Percentiles rank a stretch among this genome's conserved stretches.
Conservation (phyloP, 2,329 filamentous ascomycete genomes). For the Laburnicola sp. region DNA sequence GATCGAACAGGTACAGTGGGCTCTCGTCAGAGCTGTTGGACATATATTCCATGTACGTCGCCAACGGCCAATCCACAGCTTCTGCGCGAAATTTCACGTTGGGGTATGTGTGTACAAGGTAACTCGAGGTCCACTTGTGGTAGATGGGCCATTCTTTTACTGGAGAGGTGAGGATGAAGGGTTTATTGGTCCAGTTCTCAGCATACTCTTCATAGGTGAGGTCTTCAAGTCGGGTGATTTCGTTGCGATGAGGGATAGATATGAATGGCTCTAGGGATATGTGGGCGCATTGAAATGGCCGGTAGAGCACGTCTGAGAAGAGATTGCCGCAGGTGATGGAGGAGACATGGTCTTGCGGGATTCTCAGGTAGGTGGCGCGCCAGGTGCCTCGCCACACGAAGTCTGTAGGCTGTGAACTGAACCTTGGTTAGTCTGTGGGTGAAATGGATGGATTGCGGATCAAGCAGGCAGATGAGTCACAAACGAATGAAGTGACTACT, state of each 20-base stretch:
- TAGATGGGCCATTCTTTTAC: conserved; percentile 82
- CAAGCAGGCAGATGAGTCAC: conserved; percentile 17
- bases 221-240: conserved; percentile 70
- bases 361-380: conserved; percentile 74
- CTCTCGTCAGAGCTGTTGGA: conserved; percentile 78
- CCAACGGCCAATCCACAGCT: conserved; percentile 87
- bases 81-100: conserved; percentile 80
- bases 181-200: conserved; percentile 72
- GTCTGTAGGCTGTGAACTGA: conserved; percentile 48
- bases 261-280: conserved; percentile 69
- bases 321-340: conserved; percentile 73
- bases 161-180: conserved; percentile 83
- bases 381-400: conserved; percentile 80
- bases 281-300: conserved; percentile 87
- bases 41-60: conserved; percentile 84
- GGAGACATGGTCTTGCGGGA: conserved; percentile 58
- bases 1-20: conserved; percentile 90
- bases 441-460: conserved; percentile 1
- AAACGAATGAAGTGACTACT: background rate
- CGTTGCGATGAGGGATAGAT: conserved; percentile 71
- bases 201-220: conserved; percentile 75
- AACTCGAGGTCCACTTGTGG: conserved; percentile 71
- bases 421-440: conserved; percentile 13
- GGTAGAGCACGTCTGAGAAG: conserved; percentile 87
- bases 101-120: conserved; percentile 65